phyloP scores from a whole-genome alignment of 176 grass and related monocot species.

The bread wheat (Triticum aestivum) region IWGSC_CS_RefSeq_v2.1 NC_057799.1:25009532-25010031 shows the following conservation, averaged over 20 bases:
- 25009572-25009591: slow-evolving; percentile 84
- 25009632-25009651: slow-evolving; percentile 89
- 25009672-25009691: slow-evolving; percentile 80
- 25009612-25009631: slow-evolving; percentile 95
- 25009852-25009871: slow-evolving; percentile 96
- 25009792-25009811: slow-evolving; percentile 90
- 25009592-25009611: slow-evolving; percentile 94
- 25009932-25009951: slow-evolving; percentile 59
- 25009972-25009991: slow-evolving; percentile 54
- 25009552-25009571: slow-evolving; percentile 72
- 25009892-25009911: slow-evolving; percentile 50
- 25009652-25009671: slow-evolving; percentile 96
- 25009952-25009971: slow-evolving; percentile 58
- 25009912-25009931: slow-evolving; percentile 50
- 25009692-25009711: slow-evolving; percentile 92
- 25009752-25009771: slow-evolving; percentile 83
- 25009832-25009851: slow-evolving; percentile 85
- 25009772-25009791: slow-evolving; percentile 95
- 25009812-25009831: slow-evolving; percentile 76
- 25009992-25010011: slow-evolving; percentile 46
- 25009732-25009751: slow-evolving; percentile 89
- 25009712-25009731: slow-evolving; percentile 92
- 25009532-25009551: slow-evolving; percentile 97
- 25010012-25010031: slow-evolving; percentile 61
- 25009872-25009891: slow-evolving; percentile 85